Conservation (phyloP, 148 eudicot species). For the Amaranthus cruentus region DNA sequence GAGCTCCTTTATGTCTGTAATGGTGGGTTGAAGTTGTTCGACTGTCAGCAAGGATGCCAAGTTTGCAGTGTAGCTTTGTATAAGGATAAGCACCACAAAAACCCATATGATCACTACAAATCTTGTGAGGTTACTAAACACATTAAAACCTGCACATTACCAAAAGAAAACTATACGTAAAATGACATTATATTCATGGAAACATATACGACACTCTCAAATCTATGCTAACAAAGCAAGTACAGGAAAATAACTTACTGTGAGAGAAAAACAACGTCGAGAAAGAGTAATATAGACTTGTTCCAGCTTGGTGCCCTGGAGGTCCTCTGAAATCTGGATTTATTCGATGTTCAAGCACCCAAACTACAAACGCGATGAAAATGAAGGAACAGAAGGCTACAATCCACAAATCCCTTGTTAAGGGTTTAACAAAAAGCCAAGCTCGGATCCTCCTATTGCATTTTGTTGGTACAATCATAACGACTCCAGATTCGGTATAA, state of each 20-base stretch:
- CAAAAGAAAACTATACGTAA: neutral
- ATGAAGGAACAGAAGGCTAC: slow-evolving; percentile 46
- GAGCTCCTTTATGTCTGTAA: slow-evolving; percentile 43
- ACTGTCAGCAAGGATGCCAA: slow-evolving; percentile 59
- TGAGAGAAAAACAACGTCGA: slow-evolving; percentile 72
- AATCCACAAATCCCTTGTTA: slow-evolving; percentile 57
- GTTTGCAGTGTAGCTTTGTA: slow-evolving; percentile 62
- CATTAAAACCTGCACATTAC: slow-evolving; percentile 38
- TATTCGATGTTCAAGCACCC: slow-evolving; percentile 68
- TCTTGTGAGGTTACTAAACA: slow-evolving; percentile 49
- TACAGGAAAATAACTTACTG: slow-evolving; percentile 37
- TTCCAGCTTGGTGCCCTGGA: slow-evolving; percentile 48
- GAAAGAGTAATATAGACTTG: slow-evolving; percentile 66
- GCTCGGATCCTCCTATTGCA: slow-evolving; percentile 38
- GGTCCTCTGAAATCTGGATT: slow-evolving; percentile 59
- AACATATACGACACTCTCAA: too few relatives aligned
- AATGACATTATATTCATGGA: too few relatives aligned
- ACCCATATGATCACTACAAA: slow-evolving; percentile 67
- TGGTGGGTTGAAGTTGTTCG: slow-evolving; percentile 42
- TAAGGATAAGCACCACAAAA: slow-evolving; percentile 52
- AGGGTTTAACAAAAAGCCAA: slow-evolving; percentile 70
- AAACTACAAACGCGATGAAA: slow-evolving; percentile 62
- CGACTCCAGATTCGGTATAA: slow-evolving; percentile 58
- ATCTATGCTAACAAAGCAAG: neutral
- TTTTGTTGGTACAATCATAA: slow-evolving; percentile 47